Conservation (phyloP, 257 asterid genomes). For the Solanum chmielewskii region DNA sequence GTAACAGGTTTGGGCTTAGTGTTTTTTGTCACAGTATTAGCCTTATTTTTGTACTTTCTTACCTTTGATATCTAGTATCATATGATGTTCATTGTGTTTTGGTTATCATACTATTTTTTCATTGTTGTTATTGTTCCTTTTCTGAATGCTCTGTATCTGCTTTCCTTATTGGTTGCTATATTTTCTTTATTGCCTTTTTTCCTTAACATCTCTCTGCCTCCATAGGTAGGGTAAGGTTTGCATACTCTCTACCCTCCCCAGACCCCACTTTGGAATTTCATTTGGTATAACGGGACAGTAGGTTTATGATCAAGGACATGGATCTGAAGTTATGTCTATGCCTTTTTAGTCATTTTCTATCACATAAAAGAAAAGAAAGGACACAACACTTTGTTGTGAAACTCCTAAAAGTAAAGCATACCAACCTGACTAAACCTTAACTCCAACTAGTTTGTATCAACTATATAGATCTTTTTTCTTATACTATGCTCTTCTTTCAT, state of each 20-base stretch:
- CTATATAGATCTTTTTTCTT: not conserved
- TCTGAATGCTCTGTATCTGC: not conserved
- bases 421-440: not conserved
- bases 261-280: not conserved
- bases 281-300: not conserved
- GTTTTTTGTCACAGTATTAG: not conserved
- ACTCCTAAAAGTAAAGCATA: not conserved
- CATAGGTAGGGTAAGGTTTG: not conserved
- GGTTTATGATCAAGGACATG: not conserved
- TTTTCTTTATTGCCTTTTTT: not conserved
- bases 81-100: not conserved
- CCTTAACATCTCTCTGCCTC: not conserved
- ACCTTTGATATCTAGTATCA: not conserved
- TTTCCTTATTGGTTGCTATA: not conserved
- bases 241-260: not conserved
- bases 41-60: not conserved
- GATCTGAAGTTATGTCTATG: not conserved
- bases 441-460: not conserved
- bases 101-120: not conserved
- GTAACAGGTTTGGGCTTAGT: not conserved
- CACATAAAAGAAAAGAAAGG: not conserved
- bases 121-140: not conserved
- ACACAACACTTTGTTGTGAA: not conserved
- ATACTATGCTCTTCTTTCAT: not conserved
- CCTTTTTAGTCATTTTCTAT: not conserved